Evolutionary conservation across 352 stramenopile genomes (phyloP).

Genomic region (Pythium dissimile): DNA sequence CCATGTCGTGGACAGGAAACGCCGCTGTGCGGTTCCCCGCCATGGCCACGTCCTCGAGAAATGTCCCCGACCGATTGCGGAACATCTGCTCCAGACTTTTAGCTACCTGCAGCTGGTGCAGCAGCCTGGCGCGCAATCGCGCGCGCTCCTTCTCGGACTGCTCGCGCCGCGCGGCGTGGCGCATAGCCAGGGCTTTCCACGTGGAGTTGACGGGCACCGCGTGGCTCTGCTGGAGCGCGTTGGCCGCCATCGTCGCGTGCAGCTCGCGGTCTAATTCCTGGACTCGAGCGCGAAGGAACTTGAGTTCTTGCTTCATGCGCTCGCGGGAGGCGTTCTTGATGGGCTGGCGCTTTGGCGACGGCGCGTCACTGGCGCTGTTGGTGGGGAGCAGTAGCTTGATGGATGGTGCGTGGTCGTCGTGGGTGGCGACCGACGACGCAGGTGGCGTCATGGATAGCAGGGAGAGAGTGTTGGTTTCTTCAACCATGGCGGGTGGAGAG

Average conservation of each 20-base stretch:
- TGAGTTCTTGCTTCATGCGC: conserved; percentile 13
- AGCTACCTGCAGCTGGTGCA: conserved; percentile 16
- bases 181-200: conserved; percentile 8
- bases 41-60: conserved; percentile 2
- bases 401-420: not conserved
- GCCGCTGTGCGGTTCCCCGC: not conserved
- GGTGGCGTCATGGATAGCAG: too few relatives aligned
- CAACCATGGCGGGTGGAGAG: too few relatives aligned
- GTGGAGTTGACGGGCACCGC: not conserved
- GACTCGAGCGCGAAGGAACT: not conserved
- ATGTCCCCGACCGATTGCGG: conserved; percentile 5
- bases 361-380: not conserved
- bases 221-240: conserved; percentile 1
- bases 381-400: not conserved
- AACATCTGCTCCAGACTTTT: conserved; percentile 17
- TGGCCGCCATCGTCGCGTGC: not conserved
- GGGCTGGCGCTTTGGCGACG: not conserved
- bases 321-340: conserved; percentile 19
- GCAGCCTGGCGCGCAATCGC: not conserved
- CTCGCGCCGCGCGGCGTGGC: conserved; percentile 3
- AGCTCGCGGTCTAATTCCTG: conserved; percentile 9
- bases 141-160: conserved; percentile 1
- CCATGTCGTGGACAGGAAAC: conserved; percentile 12
- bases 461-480: too few relatives aligned
- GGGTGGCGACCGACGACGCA: too few relatives aligned